Conservation (phyloP, 2,329 filamentous ascomycete genomes). For the Gyromitra esculenta region DNA sequence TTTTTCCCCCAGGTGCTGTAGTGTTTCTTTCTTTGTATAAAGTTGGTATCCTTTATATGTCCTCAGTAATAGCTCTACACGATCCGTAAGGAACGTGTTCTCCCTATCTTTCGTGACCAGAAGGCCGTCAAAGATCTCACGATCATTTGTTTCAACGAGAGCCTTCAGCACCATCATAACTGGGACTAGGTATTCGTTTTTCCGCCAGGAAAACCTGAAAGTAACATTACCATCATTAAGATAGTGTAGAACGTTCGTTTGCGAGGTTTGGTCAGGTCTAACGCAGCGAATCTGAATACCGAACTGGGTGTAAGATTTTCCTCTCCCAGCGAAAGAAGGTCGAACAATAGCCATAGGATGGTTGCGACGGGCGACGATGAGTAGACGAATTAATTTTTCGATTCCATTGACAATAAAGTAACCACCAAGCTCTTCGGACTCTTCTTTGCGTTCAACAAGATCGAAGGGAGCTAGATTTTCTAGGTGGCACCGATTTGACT, state of each 20-base stretch:
- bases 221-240: slow-evolving; percentile 94
- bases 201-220: slow-evolving; percentile 97
- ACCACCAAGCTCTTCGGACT: slow-evolving; percentile 93
- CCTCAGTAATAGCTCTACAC: slow-evolving; percentile 87
- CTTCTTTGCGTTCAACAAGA: slow-evolving; percentile 87
- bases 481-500: slow-evolving; percentile 91
- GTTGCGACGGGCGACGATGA: slow-evolving; percentile 89
- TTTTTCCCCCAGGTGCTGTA: slow-evolving; percentile 87
- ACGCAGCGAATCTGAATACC: slow-evolving; percentile 93
- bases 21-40: slow-evolving; percentile 81
- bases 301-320: slow-evolving; percentile 84
- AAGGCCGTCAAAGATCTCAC: slow-evolving; percentile 93
- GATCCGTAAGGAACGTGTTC: slow-evolving; percentile 93
- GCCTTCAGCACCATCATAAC: slow-evolving; percentile 98
- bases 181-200: slow-evolving; percentile 95
- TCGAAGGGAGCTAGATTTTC: slow-evolving; percentile 83
- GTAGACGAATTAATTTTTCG: slow-evolving; percentile 93
- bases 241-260: slow-evolving; percentile 97
- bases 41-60: slow-evolving; percentile 92
- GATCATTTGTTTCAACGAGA: slow-evolving; percentile 92
- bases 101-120: slow-evolving; percentile 68
- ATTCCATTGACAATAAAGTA: slow-evolving; percentile 99
- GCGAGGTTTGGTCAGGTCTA: slow-evolving; percentile 95
- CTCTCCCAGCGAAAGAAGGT: slow-evolving; percentile 87
- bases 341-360: slow-evolving; percentile 94